phyloP scores from a whole-genome alignment of 1,284 basidiomycete species.

The Marasmius oreades region DNA sequence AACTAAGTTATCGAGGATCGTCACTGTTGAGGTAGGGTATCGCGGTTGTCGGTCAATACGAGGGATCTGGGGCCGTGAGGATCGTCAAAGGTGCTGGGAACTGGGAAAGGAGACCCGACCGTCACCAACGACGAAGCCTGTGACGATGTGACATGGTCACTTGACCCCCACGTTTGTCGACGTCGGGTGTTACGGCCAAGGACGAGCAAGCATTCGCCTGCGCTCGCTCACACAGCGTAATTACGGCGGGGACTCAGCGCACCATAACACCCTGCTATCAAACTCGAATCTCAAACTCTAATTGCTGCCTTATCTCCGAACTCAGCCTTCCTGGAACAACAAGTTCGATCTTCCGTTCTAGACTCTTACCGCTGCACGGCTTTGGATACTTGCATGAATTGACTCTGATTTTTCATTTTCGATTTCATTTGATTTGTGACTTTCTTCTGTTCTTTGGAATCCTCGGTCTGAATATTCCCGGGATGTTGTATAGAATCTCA shows the following conservation, averaged over 20 bases:
- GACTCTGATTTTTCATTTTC: too few relatives aligned
- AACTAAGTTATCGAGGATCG: background rate
- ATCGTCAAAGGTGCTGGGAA: background rate
- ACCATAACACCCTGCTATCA: too few relatives aligned
- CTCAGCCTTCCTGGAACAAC: too few relatives aligned
- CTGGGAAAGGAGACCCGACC: background rate
- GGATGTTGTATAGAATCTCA: background rate
- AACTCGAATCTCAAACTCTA: background rate
- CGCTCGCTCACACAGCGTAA: too few relatives aligned
- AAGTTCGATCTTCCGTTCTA: background rate
- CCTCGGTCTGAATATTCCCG: background rate
- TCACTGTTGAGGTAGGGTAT: background rate
- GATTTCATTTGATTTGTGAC: background rate
- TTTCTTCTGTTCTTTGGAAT: background rate
- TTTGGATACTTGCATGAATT: background rate
- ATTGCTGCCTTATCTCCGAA: too few relatives aligned
- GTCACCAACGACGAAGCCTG: background rate
- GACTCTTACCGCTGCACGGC: background rate
- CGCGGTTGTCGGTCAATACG: background rate
- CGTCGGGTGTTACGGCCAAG: background rate
- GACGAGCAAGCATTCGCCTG: too few relatives aligned
- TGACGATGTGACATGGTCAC: background rate
- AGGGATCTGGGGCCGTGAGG: conserved; percentile 6
- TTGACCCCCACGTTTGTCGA: conserved; percentile 3
- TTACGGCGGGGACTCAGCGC: too few relatives aligned